Conservation (phyloP, 2,329 filamentous ascomycete genomes). For the Pseudocercospora pini-densiflorae region DNA sequence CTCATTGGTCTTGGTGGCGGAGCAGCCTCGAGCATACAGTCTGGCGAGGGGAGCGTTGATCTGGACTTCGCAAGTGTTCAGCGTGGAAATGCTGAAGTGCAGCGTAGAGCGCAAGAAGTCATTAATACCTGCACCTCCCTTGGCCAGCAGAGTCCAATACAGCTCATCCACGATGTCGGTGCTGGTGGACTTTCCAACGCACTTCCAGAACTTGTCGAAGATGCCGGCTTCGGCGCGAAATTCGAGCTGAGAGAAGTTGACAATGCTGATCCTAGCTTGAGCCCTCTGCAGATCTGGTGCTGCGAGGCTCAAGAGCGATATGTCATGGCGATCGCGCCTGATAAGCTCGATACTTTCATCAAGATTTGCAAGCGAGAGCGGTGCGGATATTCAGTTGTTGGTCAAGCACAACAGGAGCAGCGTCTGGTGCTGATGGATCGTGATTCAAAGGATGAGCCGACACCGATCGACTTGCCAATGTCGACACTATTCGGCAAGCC, state of each 20-base stretch:
- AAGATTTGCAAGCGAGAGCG: conserved; percentile 78
- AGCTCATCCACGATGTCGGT: conserved; percentile 97
- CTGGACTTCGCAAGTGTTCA: conserved; percentile 98
- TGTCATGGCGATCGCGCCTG: conserved; percentile 82
- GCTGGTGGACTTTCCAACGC: conserved; percentile 87
- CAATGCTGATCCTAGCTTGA: conserved; percentile 88
- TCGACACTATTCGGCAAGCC: conserved; percentile 85
- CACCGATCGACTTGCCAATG: conserved; percentile 88
- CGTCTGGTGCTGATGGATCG: conserved; percentile 81
- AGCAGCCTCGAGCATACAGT: conserved; percentile 88
- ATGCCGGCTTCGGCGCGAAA: conserved; percentile 85
- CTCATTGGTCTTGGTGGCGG: conserved; percentile 95
- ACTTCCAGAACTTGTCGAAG: conserved; percentile 86
- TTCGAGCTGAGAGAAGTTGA: conserved; percentile 96
- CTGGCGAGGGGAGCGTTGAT: conserved; percentile 85
- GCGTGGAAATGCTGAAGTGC: conserved; percentile 94
- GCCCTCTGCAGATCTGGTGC: conserved; percentile 96
- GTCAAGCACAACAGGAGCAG: conserved; percentile 73
- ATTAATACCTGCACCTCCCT: conserved; percentile 92
- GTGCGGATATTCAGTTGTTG: conserved; percentile 91
- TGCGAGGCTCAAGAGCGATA: conserved; percentile 97
- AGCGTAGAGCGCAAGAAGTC: conserved; percentile 94
- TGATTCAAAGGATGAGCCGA: conserved; percentile 73
- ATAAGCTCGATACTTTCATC: conserved; percentile 74
- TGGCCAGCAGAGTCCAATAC: conserved; percentile 84